Conservation (phyloP, 306 rosid genomes). For the Vigna trinervia region DNA sequence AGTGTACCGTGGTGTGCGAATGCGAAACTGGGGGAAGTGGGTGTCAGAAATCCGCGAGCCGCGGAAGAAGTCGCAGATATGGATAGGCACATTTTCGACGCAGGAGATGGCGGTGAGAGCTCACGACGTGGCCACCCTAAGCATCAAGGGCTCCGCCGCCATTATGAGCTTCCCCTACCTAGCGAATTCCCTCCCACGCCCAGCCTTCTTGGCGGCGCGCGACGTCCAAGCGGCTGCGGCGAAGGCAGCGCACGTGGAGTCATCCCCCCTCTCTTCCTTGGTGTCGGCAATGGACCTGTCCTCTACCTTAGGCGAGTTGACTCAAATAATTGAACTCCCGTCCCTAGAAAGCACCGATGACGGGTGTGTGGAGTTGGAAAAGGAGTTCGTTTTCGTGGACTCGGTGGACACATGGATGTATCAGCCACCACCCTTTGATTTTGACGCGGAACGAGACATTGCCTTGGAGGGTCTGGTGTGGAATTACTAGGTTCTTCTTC, state of each 20-base stretch:
- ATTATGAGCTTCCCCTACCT: constrained; percentile 89
- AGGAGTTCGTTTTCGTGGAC: constrained; percentile 46
- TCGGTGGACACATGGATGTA: no score
- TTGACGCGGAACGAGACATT: constrained; percentile 8
- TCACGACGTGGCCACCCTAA: constrained; percentile 91
- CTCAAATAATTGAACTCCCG: constrained; percentile 77
- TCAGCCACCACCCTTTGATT: no score
- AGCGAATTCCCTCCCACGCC: constrained; percentile 73
- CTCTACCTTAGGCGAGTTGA: constrained; percentile 62
- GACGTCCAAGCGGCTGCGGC: constrained; percentile 79
- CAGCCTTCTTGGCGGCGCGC: constrained; percentile 69
- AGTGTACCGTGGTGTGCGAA: constrained; percentile 80
- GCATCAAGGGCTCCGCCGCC: constrained; percentile 84
- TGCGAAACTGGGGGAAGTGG: constrained; percentile 98
- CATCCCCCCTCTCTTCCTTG: constrained; percentile 19
- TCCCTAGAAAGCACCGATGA: constrained; percentile 55
- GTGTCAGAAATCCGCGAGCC: constrained; percentile 97
- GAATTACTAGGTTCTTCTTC: no score
- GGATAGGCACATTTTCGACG: constrained; percentile 89
- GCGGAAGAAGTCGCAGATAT: constrained; percentile 89
- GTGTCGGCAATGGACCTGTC: constrained; percentile 46
- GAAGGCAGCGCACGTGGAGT: constrained; percentile 84
- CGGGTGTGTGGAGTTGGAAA: constrained; percentile 47
- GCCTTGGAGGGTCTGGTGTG: no score
- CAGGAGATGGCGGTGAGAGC: constrained; percentile 98